These are phyloP conservation scores for Rhodamnia rubescens DNA, from an alignment of 345 rosid species.

Conservation along the genomic window DNA sequence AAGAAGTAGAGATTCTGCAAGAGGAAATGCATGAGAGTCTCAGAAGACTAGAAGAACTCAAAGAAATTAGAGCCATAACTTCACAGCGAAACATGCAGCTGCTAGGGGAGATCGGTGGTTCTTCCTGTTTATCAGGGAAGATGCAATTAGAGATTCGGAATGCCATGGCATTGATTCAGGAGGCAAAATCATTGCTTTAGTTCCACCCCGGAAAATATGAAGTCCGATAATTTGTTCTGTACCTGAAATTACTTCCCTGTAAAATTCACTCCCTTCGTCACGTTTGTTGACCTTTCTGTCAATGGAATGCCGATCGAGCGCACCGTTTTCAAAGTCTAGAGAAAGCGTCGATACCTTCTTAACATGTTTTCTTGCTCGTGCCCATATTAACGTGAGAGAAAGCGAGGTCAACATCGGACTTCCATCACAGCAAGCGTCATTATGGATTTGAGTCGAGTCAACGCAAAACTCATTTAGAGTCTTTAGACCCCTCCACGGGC, in stretches of 20 bases:
- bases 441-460: neutral
- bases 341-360: neutral
- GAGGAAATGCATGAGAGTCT: slow-evolving; percentile 26
- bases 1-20: slow-evolving; percentile 32
- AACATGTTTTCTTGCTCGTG: neutral
- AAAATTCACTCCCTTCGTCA: neutral
- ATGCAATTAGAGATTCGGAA: slow-evolving; percentile 33
- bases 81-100: slow-evolving; percentile 14
- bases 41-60: slow-evolving; percentile 27
- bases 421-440: neutral
- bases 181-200: slow-evolving; percentile 28
- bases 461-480: neutral
- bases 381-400: neutral
- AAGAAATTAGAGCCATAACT: slow-evolving; percentile 11
- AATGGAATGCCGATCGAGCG: neutral
- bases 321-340: neutral
- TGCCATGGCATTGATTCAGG: slow-evolving; percentile 20
- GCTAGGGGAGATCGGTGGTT: slow-evolving; percentile 11
- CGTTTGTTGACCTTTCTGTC: neutral
- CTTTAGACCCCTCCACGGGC: neutral
- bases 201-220: neutral
- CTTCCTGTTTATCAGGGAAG: slow-evolving; percentile 17
- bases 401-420: neutral
- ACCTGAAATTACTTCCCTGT: neutral
- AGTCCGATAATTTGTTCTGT: neutral